Evolutionary conservation across 2,329 filamentous ascomycete species (phyloP).

Genomic region (Talaromyces sp.): DNA sequence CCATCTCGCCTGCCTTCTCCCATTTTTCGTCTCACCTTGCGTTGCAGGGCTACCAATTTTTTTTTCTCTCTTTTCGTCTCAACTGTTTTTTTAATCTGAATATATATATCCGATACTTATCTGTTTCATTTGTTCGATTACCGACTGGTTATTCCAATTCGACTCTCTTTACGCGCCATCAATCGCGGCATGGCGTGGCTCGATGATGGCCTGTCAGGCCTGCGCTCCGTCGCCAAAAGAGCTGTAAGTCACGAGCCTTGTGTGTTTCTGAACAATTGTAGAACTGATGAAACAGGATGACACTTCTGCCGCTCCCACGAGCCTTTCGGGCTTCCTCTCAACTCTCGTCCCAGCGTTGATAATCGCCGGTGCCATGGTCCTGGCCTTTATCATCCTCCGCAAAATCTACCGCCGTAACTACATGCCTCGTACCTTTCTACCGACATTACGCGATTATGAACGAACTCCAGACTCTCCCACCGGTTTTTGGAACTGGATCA

Average conservation of each 20-base stretch:
- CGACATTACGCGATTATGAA: slow-evolving; percentile 51
- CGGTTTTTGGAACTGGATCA: slow-evolving; percentile 66
- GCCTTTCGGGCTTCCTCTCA: slow-evolving; percentile 47
- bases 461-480: slow-evolving; percentile 59
- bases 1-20: slow-evolving; percentile 6
- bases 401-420: slow-evolving; percentile 50
- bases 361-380: slow-evolving; percentile 44
- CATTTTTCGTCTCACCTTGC: background rate
- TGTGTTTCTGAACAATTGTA: background rate
- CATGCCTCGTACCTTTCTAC: slow-evolving; percentile 55
- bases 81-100: background rate
- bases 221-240: slow-evolving; percentile 8
- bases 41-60: background rate
- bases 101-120: background rate
- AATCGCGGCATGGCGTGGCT: slow-evolving; percentile 15
- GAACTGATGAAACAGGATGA: background rate
- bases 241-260: background rate
- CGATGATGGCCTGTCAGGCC: slow-evolving; percentile 10
- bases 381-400: slow-evolving; percentile 52
- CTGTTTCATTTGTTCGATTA: background rate
- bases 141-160: background rate
- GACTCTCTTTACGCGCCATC: background rate
- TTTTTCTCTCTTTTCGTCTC: background rate
- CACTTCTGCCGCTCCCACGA: slow-evolving; percentile 28
- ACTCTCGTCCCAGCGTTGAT: slow-evolving; percentile 49